A percentile compares a stretch with the other conserved stretches of the same genome.
Evolutionary conservation across 805 yeast genomes (phyloP).

Genomic region (Saccharomycopsis malanga): DNA sequence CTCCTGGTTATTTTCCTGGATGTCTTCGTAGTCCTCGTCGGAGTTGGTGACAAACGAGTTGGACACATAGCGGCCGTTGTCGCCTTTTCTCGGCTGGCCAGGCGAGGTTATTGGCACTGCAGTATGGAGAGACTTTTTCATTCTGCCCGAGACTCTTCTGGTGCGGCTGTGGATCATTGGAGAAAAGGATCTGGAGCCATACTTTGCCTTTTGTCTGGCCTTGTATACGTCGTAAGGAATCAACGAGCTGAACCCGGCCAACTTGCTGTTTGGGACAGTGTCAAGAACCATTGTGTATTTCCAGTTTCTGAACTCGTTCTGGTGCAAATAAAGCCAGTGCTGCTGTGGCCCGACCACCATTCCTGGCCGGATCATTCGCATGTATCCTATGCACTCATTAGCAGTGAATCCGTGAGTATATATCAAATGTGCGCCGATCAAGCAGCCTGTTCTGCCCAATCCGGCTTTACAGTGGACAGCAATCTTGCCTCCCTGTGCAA

Average conservation of each 20-base stretch:
- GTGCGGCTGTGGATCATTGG: constrained; percentile 54
- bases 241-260: constrained; percentile 62
- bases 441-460: constrained; percentile 93
- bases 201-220: constrained; percentile 39
- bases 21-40: constrained; percentile 15
- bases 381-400: constrained; percentile 89
- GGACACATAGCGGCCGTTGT: constrained; percentile 20
- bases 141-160: constrained; percentile 63
- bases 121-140: constrained; percentile 55
- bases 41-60: constrained; percentile 32
- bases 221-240: constrained; percentile 57
- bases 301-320: constrained; percentile 95
- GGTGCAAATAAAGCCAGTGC: constrained; percentile 96
- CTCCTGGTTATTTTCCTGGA: constrained; percentile 20
- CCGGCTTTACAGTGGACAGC: constrained; percentile 99
- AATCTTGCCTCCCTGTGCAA: constrained; percentile 79
- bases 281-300: constrained; percentile 82
- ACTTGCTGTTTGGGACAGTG: constrained; percentile 52
- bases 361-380: constrained; percentile 95
- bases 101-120: constrained; percentile 92
- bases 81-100: constrained; percentile 64
- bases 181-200: background rate
- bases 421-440: constrained; percentile 93
- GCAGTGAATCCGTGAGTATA: constrained; percentile 97
- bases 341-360: constrained; percentile 99